Evolutionary conservation across 371 early-diverging fungal genomes (phyloP), one percentile per base, ranked within the genome.

Genomic region (Mucor sp.): DNA sequence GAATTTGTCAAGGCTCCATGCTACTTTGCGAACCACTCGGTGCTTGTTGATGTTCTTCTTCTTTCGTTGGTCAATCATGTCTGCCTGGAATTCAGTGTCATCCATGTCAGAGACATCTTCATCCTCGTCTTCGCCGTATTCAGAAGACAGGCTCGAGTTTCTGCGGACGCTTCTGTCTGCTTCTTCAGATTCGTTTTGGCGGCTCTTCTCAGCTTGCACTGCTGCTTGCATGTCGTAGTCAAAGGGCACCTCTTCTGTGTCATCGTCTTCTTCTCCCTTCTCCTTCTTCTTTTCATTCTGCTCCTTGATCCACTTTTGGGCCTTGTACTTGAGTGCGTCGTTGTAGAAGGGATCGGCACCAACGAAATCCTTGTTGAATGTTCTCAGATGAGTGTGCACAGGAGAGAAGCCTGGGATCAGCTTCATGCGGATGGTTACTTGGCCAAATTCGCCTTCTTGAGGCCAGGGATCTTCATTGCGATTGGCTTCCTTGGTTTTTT

Each of bases 341-440:
- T 65, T 48, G 33, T 76, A 72, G 68, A 81, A 81, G 3, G 77
- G 76, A 57, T 81, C 74, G 19, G 77, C 77, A 15, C 77, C 81
- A 1, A 78, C 69, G 69, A 81, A 74, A 35, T 81, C 81, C 27
- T 58, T 65, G 1, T 58, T 68, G 56, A 71, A 81, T 0, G 76
- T 67, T 17, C 60, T 60, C 56, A 81, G 48, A 25, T 78, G 77
- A 4, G 79, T 78, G 39, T 78, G 79, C 0, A 76, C 75, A 33
- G 79, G 75, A 7, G 81, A 78, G 63, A 78, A 78, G 1, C 81
- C 81, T 30, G 81, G 79, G 9, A 75, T 43, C 15, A 81, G 64
- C 55, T 73, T 72, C 25, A 74, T 59, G 19, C 79, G 71, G 2
- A 81, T 4, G 0, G 60, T 58, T 6, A 71, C 67, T 21, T 72